A percentile compares a stretch with the other conserved stretches of the same genome.
phyloP scores from a whole-genome alignment of 495 filamentous ascomycete genomes.

The Bathelium albidoporum region DNA sequence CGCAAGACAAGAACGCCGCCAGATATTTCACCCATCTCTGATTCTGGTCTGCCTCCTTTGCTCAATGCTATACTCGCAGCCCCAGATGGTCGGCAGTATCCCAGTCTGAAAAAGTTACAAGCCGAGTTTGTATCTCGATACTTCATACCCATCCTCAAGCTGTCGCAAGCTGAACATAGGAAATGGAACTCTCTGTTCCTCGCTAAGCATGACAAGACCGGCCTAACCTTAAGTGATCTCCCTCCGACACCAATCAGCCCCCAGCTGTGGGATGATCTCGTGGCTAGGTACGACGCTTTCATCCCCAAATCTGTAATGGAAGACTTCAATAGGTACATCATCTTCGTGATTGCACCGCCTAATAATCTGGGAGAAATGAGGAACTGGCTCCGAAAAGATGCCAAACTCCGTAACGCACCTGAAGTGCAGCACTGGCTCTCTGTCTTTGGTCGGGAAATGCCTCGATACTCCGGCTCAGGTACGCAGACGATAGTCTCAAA shows the following conservation, averaged over 20 bases:
- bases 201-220: neutral
- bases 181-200: neutral
- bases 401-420: neutral
- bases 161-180: neutral
- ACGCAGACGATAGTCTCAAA: neutral
- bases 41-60: neutral
- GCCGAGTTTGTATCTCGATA: neutral
- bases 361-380: neutral
- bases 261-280: neutral
- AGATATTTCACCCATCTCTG: neutral
- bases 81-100: neutral
- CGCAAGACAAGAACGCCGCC: neutral
- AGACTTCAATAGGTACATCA: neutral
- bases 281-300: neutral
- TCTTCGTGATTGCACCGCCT: neutral
- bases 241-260: neutral
- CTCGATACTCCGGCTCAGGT: neutral
- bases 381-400: neutral
- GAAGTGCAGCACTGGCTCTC: neutral
- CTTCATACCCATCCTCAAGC: neutral
- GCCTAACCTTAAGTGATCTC: neutral
- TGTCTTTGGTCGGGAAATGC: neutral
- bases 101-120: neutral
- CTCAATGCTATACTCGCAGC: neutral
- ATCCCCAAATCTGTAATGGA: neutral